Base-by-base conservation (phyloP, 148 eudicot genomes). In the Silene latifolia region DNA sequence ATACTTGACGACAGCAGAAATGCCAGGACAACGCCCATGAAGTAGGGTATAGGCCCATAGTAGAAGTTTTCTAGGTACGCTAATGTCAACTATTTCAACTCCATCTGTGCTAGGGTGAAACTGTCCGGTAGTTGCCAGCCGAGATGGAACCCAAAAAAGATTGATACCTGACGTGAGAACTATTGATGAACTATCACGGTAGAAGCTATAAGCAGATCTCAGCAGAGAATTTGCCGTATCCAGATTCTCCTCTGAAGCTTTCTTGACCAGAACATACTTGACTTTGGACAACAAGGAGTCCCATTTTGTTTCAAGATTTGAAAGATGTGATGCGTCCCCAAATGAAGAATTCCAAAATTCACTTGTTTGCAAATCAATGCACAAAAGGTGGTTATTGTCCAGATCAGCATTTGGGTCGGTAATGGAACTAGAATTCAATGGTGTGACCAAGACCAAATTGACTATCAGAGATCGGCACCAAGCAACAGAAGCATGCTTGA, bases 1-100 rank as follows among this genome's bases (percentile, higher is more conserved):
- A 69, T 92, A 89, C 90, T 96, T 96, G 54, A 86, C 85, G 76
- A 86, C 91, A 73, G 83, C 83, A 63, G 99, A 87, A 46, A 96
- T 83, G 72, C 84, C 87, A 64, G 91, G 76, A 84, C 84, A 88
- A 62, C 81, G 88, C 56, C 99, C 99, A 61, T 90, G 92, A 82
- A 92, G 80, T 25, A 96, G 85, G 27, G 99, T 85, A 86, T 92
- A 88, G 7, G 98, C 94, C 99, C 99, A 95, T 67, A 90, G 72
- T 25, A 95, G 85, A 80, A 95, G 97, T 87, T 92, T 92, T 77
- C 96, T 76, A 17, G 97, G 87, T 76, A 86, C 87, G 80, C 86
- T 90, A 83, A 91, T 77, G 63, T 96, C 98, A 76, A 96, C 80
- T 69, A 85, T 81, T 80, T 84, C 87, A 58, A 86, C 83, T 58